phyloP scores from a whole-genome alignment of 495 filamentous ascomycete species.

The Chaetomium fimeti region DNA sequence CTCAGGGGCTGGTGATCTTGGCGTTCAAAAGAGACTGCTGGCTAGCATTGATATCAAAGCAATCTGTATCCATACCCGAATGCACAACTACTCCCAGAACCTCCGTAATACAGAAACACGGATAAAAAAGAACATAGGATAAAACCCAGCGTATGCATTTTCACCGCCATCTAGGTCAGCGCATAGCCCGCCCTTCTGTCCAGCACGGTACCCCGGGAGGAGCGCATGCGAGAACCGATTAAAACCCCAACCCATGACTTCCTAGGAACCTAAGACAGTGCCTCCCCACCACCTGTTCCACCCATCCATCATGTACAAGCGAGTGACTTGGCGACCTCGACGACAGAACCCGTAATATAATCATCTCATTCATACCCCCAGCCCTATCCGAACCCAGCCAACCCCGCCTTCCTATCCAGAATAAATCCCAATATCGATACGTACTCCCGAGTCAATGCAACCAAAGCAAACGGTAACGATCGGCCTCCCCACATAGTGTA shows the following conservation, averaged over 20 bases:
- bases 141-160: neutral
- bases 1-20: neutral
- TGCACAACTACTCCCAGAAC: no score
- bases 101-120: no score
- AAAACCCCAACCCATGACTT: neutral
- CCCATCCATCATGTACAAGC: slow-evolving; percentile 1
- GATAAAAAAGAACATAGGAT: neutral
- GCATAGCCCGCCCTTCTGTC: neutral
- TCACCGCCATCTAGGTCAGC: neutral
- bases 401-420: neutral
- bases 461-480: neutral
- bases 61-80: no score
- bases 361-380: slow-evolving; percentile 5
- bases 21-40: neutral
- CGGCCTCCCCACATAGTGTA: no score
- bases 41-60: no score
- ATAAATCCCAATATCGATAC: neutral
- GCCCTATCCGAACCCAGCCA: neutral
- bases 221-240: neutral
- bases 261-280: neutral
- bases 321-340: neutral
- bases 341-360: neutral
- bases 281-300: neutral
- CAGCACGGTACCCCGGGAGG: neutral
- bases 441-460: neutral